Evolutionary conservation across 106 monocot species (phyloP).

Genomic region (Phalaenopsis equestris): DNA sequence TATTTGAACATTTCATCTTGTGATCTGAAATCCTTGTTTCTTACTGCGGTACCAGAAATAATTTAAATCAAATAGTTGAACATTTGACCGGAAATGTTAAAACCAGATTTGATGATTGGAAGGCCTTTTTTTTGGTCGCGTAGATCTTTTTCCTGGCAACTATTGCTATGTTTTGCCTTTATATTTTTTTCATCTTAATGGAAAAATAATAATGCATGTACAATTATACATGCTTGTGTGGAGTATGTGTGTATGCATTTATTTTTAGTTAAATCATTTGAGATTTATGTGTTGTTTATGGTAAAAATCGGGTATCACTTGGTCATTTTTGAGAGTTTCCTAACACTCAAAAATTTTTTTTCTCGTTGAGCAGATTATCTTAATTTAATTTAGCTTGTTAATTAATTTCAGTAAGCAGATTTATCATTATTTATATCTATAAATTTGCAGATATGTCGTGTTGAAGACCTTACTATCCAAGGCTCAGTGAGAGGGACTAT

Average conservation of each 20-base stretch:
- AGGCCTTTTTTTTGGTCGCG: not conserved
- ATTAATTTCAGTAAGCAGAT: not conserved
- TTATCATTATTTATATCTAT: not conserved
- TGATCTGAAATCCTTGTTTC: not conserved
- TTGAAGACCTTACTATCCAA: conserved; percentile 66
- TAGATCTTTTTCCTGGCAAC: not conserved
- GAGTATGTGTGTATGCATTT: not conserved
- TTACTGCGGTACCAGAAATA: not conserved
- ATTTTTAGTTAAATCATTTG: not conserved
- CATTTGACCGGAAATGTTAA: not conserved
- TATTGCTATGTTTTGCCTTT: not conserved
- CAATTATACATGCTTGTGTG: not conserved
- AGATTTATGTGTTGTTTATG: not conserved
- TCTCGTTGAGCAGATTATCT: not conserved
- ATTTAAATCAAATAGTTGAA: not conserved
- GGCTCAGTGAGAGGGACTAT: conserved; percentile 74
- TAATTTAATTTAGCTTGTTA: not conserved
- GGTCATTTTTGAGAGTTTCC: not conserved
- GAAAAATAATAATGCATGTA: not conserved
- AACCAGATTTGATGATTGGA: not conserved
- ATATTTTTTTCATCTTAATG: not conserved
- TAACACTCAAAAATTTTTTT: not conserved
- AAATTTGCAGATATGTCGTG: conserved; percentile 75
- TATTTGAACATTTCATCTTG: not conserved
- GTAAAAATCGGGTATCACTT: not conserved